Evolutionary conservation across 306 rosid species (phyloP).

Genomic region (Astragalus membranaceus): DNA sequence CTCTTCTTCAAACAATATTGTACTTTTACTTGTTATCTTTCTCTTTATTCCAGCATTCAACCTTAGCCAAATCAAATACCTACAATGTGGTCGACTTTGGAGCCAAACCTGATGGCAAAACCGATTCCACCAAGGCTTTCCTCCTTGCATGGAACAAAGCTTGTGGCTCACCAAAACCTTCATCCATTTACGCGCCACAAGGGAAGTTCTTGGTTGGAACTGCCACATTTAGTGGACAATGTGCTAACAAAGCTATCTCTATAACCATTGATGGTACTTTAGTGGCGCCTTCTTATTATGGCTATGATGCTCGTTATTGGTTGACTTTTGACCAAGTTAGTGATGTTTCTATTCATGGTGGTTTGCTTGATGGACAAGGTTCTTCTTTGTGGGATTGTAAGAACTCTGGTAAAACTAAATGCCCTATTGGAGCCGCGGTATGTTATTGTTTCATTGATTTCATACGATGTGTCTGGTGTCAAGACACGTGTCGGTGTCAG

Average conservation of each 20-base stretch:
- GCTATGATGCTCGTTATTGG: conserved; percentile 17
- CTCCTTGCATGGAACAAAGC: conserved; percentile 36
- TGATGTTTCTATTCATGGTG: conserved; percentile 39
- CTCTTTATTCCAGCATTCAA: not conserved
- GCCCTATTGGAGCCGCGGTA: conserved; percentile 48
- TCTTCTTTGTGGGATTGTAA: conserved; percentile 42
- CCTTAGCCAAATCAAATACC: not conserved
- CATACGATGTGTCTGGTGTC: too few species aligned
- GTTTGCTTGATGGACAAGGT: conserved; percentile 40
- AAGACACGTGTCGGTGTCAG: too few species aligned
- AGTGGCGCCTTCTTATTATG: conserved; percentile 28
- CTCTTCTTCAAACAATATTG: not conserved
- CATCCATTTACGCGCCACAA: conserved; percentile 28
- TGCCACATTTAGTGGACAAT: conserved; percentile 17
- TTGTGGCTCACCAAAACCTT: conserved; percentile 6
- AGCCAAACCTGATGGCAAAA: conserved; percentile 32
- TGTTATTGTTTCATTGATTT: not conserved
- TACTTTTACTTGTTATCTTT: not conserved
- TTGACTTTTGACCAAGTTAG: conserved; percentile 26
- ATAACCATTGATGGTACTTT: conserved; percentile 35
- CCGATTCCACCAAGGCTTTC: conserved; percentile 38
- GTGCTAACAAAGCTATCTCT: conserved; percentile 19
- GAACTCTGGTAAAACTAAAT: conserved; percentile 1
- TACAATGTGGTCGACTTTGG: conserved; percentile 41
- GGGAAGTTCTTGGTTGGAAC: conserved; percentile 32